A percentile compares a stretch with the other conserved stretches of the same genome.
These are phyloP conservation scores for Cryptococcus amylolentus DNA, from an alignment of 1,284 basidiomycete genomes.

Conservation along the genomic window DNA sequence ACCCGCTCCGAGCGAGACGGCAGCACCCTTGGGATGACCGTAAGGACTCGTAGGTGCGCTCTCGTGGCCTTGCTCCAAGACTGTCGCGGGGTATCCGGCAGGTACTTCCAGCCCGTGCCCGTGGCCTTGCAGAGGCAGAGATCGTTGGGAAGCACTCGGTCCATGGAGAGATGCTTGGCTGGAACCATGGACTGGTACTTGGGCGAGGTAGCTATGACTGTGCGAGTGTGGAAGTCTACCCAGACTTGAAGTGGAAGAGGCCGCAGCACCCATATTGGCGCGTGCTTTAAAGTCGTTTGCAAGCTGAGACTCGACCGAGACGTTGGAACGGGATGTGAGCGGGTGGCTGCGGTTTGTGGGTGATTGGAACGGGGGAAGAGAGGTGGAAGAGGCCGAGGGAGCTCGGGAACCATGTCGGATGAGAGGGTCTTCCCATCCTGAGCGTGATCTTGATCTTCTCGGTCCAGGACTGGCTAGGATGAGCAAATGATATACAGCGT, in stretches of 20 bases:
- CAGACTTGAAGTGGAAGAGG: constrained; percentile 26
- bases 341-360: constrained; percentile 49
- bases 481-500: constrained; percentile 53
- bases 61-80: constrained; percentile 9
- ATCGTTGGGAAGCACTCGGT: constrained; percentile 29
- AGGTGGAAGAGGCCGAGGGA: constrained; percentile 72
- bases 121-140: constrained; percentile 2
- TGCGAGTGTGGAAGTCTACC: constrained; percentile 15
- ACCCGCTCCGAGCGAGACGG: constrained; percentile 36
- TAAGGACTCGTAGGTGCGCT: constrained; percentile 41
- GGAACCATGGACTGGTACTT: constrained; percentile 36
- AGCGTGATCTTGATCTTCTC: constrained; percentile 48
- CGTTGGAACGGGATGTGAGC: constrained; percentile 69
- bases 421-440: constrained; percentile 26
- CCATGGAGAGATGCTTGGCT: constrained; percentile 26
- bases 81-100: constrained; percentile 1
- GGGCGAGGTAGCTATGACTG: neutral
- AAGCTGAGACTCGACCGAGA: constrained; percentile 74
- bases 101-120: constrained; percentile 1
- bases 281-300: constrained; percentile 71
- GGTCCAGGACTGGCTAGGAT: constrained; percentile 66
- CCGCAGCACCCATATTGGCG: constrained; percentile 58
- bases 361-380: constrained; percentile 54
- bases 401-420: constrained; percentile 50
- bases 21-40: constrained; percentile 35